Percentiles rank a stretch among this genome's conserved stretches.
Evolutionary conservation across 1,284 basidiomycete species (phyloP).

Genomic region (Xerocomus nothofagi): DNA sequence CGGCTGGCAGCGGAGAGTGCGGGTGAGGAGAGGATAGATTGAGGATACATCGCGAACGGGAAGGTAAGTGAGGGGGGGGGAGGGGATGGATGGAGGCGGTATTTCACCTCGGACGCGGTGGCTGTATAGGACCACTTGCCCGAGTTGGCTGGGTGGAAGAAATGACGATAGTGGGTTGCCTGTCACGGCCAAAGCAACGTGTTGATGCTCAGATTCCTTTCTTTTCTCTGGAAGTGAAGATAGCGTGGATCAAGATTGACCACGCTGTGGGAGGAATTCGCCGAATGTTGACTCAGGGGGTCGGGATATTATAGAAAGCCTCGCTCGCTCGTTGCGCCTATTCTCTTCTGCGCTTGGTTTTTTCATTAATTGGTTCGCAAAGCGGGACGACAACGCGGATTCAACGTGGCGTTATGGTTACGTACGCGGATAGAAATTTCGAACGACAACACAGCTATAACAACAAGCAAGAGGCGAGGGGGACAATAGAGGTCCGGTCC

Average conservation of each 20-base stretch:
- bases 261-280: conserved; percentile 23
- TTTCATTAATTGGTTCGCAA: conserved; percentile 7
- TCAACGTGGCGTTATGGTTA: conserved; percentile 32
- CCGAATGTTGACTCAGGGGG: conserved; percentile 21
- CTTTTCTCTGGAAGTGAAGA: conserved; percentile 27
- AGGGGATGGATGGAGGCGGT: conserved; percentile 16
- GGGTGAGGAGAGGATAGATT: conserved; percentile 32
- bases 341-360: conserved; percentile 10
- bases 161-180: conserved; percentile 32
- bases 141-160: conserved; percentile 29
- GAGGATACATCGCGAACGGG: conserved; percentile 26
- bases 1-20: conserved; percentile 35
- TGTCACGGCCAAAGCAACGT: conserved; percentile 34
- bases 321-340: neutral
- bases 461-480: neutral
- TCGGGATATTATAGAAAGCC: conserved; percentile 18
- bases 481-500: conserved; percentile 13
- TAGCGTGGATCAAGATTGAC: conserved; percentile 35
- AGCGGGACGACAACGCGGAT: conserved; percentile 22
- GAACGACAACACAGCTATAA: conserved; percentile 7
- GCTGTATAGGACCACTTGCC: conserved; percentile 34
- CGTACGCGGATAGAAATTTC: conserved; percentile 18
- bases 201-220: conserved; percentile 31
- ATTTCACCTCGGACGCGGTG: conserved; percentile 37
- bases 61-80: conserved; percentile 12